Base-by-base conservation (phyloP, 2,329 filamentous ascomycete species). In the Chalaropsis ovoidea region DNA sequence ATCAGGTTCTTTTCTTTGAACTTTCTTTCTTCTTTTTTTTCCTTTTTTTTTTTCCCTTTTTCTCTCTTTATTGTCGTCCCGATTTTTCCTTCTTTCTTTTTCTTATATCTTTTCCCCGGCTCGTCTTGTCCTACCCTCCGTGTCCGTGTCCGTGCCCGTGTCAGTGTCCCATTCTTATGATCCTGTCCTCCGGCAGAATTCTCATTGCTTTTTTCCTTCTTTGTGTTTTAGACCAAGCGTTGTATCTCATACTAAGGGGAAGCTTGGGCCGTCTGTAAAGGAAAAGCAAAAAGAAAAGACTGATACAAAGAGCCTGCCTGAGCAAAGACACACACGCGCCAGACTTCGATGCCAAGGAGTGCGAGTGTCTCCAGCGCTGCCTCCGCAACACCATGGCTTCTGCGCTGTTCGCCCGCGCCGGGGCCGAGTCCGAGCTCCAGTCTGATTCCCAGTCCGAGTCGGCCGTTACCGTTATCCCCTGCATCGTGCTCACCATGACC, bases 381-480 rank as follows among this genome's bases (percentile, higher is more conserved):
- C 19, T 13, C 19, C 27, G 31, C 15, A 31, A 35, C 31, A 58
- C 54, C 15, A 35, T 58, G 54, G 54, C 27, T 8, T 58, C 27
- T 13, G 13, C 27, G 3, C 27, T 58, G 11, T n/a, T 39, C 10
- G n/a, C 13, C 47, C 41, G 35, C 22, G 54, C 17, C 17, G 43
- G 15, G 7, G 63, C 45, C 43, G 39, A 62, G 58, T 42, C 61
- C 27, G 69, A 39, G 35, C 1, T 10, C 43, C 27, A 62, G 43
- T 42, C 61, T 19, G 31, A 35, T 3, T 52, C 31, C n/a, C 39
- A 31, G 22, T 61, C 65, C 63, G 69, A 69, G 27, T 69, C 65
- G 61, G 68, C 60, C 8, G 67, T 45, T 24, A 64, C 70, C 10
- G 67, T 70, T 2, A 39, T 70, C 19, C 65, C 67, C n/a, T 67